Conservation (phyloP, 352 stramenopile genomes). For the Pythium aphanidermatum region DNA sequence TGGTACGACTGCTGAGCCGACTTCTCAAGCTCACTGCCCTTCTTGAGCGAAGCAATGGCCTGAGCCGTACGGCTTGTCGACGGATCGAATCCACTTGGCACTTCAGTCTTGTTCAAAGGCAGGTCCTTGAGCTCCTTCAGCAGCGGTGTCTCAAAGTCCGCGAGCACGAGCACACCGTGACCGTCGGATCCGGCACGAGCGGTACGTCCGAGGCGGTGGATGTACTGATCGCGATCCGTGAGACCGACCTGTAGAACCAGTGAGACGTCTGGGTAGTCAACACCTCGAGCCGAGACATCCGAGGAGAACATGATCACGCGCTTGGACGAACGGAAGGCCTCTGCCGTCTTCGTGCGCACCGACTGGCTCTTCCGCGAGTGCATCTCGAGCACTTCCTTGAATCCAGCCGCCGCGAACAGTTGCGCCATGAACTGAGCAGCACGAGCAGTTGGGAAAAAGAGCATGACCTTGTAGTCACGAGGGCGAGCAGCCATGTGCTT, state of each 20-base stretch:
- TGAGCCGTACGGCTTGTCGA: slow-evolving; percentile 9
- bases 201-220: slow-evolving; percentile 94
- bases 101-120: slow-evolving; percentile 33
- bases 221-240: slow-evolving; percentile 91
- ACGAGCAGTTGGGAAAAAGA: slow-evolving; percentile 92
- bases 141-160: slow-evolving; percentile 76
- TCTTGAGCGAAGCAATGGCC: slow-evolving; percentile 35
- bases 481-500: slow-evolving; percentile 55
- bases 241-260: slow-evolving; percentile 81
- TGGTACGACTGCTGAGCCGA: slow-evolving; percentile 88
- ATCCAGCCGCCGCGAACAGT: slow-evolving; percentile 77
- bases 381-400: slow-evolving; percentile 89
- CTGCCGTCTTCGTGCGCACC: slow-evolving; percentile 77
- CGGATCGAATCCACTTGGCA: slow-evolving; percentile 15
- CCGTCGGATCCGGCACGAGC: slow-evolving; percentile 86
- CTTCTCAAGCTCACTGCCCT: slow-evolving; percentile 57
- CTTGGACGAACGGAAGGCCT: slow-evolving; percentile 85
- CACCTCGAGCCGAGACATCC: slow-evolving; percentile 91
- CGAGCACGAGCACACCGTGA: slow-evolving; percentile 75
- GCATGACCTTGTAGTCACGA: slow-evolving; percentile 91
- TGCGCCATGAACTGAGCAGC: slow-evolving; percentile 86
- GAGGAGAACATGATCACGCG: slow-evolving; percentile 92
- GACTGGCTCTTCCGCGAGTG: slow-evolving; percentile 95
- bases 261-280: slow-evolving; percentile 95
- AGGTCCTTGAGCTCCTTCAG: slow-evolving; percentile 67